phyloP scores from a whole-genome alignment of 371 early-diverging fungal genomes.

The Entomophthora muscae region DNA sequence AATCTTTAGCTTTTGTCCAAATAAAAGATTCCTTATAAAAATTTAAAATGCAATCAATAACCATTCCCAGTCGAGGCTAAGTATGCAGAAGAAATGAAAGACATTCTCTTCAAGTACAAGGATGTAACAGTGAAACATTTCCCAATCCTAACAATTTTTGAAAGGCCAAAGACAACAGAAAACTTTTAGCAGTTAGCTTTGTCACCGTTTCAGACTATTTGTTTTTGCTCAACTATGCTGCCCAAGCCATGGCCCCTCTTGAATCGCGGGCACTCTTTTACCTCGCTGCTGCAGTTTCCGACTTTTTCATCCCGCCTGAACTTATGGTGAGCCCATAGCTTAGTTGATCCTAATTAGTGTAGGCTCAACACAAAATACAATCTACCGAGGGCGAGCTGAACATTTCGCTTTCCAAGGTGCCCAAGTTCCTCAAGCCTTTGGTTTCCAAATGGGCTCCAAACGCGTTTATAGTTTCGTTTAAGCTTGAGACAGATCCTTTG shows the following conservation, averaged over 20 bases:
- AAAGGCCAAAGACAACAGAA: constrained; percentile 34
- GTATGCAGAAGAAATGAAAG: constrained; percentile 38
- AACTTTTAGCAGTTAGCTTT: constrained; percentile 64
- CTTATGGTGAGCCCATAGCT: constrained; percentile 52
- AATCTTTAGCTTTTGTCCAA: too few relatives aligned
- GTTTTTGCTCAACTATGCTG: constrained; percentile 61
- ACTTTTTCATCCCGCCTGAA: constrained; percentile 83
- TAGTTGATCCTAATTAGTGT: not conserved
- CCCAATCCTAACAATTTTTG: too few relatives aligned
- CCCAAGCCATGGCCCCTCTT: constrained; percentile 42
- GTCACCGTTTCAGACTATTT: constrained; percentile 86
- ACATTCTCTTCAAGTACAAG: constrained; percentile 38
- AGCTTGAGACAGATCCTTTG: constrained; percentile 85
- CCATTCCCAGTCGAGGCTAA: constrained; percentile 37
- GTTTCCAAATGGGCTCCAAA: constrained; percentile 78
- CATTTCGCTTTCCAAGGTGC: constrained; percentile 83
- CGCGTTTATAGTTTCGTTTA: constrained; percentile 88
- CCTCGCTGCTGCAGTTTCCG: constrained; percentile 94
- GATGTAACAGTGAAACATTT: too few relatives aligned
- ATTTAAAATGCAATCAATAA: too few relatives aligned
- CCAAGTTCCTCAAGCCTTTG: constrained; percentile 84
- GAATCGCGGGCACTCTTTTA: constrained; percentile 72
- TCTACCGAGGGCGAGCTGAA: constrained; percentile 67
- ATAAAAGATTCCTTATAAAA: too few relatives aligned
- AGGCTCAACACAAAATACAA: constrained; percentile 92